phyloP scores from a whole-genome alignment of 2,329 filamentous ascomycete genomes.

The Xenosphaeropsis pyriputrescens region DNA sequence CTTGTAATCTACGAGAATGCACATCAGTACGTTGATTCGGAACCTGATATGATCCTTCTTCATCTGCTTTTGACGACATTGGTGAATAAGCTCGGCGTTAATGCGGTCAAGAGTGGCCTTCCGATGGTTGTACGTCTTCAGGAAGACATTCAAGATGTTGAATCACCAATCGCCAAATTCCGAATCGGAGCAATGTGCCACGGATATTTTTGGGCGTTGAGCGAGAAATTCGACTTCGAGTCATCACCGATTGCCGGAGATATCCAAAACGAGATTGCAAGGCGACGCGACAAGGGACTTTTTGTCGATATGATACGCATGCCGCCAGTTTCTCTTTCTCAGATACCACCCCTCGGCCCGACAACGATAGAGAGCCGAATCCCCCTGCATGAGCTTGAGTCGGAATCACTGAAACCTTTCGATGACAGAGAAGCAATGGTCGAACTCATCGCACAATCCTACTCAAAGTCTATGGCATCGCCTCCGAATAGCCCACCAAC shows the following conservation, averaged over 20 bases:
- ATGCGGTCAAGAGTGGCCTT: constrained; percentile 62
- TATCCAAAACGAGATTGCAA: constrained; percentile 62
- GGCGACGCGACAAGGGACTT: constrained; percentile 57
- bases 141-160: constrained; percentile 60
- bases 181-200: constrained; percentile 74
- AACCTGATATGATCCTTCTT: constrained; percentile 61
- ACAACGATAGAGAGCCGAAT: constrained; percentile 26
- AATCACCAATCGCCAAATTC: constrained; percentile 55
- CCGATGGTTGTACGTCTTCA: constrained; percentile 85
- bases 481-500: constrained; percentile 55
- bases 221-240: constrained; percentile 65
- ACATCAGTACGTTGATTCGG: constrained; percentile 55
- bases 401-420: constrained; percentile 57
- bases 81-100: constrained; percentile 67
- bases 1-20: constrained; percentile 83
- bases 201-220: constrained; percentile 74
- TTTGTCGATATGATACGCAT: constrained; percentile 67
- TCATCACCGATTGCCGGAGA: constrained; percentile 51
- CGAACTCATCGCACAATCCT: constrained; percentile 57
- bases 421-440: constrained; percentile 59
- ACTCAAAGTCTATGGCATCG: constrained; percentile 45
- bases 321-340: constrained; percentile 49
- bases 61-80: constrained; percentile 65
- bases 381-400: constrained; percentile 37
- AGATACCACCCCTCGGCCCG: constrained; percentile 39